Base-by-base conservation (phyloP, 1,139 yeast genomes). In the Taphrina flavorubra region DNA sequence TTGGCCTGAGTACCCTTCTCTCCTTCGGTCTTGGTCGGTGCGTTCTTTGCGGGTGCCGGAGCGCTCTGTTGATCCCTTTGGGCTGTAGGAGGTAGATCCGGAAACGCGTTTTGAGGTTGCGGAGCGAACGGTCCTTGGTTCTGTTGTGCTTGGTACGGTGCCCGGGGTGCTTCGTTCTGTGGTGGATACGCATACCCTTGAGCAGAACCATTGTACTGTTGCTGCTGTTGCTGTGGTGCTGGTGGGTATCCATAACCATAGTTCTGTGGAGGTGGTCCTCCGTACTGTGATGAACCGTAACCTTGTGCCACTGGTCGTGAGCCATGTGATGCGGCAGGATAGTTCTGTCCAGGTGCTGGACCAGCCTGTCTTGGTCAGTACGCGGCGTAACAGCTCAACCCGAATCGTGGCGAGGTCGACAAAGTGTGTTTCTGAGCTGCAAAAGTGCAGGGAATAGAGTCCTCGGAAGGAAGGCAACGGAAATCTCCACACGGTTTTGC, bases 381-480 rank as follows among this genome's bases (percentile, higher is more conserved):
- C 10, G 44, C 40, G 34, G 46, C 20, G 10, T 11, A 4, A 31
- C 4, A 49, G n/a, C n/a, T n/a, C 18, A 14, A 2, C 18, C 18
- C 47, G 47, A 44, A 16, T 44, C 47, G 47, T 44, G 47, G 18
- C n/a, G 11, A 16, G 18, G 14, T 14, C 11, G 14, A 14, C 42
- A 14, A 14, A 14, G 42, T 39, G 14, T 10, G 0, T 2, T 6
- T 7, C 2, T 39, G 42, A 39, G 11, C 42, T 10, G 11, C 14
- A 11, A 39, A 3, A 11, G 11, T 14, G 14, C 18, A 40, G 13
- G 13, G 44, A 36, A 36, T 20, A 46, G 68, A 57, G 59, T 31
- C 39, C 58, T 79, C 81, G 79, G 82, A 78, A 79, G 82, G 82
- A 79, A 79, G 82, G 81, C 81, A 79, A 79, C 81, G 79, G 76